Percentiles rank a stretch among this genome's conserved stretches.
Conservation (phyloP, 768 basidiomycete species). For the Mrakia blollopis region DNA sequence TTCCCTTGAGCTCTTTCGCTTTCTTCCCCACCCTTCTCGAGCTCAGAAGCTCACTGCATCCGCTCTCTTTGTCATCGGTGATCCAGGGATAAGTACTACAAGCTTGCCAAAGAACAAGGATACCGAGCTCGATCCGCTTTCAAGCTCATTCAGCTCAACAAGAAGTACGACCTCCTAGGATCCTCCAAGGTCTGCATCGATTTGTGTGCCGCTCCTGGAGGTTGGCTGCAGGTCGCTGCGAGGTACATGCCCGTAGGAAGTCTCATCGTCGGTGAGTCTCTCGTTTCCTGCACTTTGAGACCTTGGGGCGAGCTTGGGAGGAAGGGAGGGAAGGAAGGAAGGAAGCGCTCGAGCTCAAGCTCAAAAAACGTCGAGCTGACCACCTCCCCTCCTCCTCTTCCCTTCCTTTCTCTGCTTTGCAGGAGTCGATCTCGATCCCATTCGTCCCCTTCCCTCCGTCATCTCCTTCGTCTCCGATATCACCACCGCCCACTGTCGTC, state of each 20-base stretch:
- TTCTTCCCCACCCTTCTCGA: not conserved
- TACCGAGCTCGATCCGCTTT: conserved; percentile 95
- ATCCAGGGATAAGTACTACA: conserved; percentile 75
- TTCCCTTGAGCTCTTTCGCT: conserved; percentile 33
- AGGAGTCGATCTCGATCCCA: conserved; percentile 95
- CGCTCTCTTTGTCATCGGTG: conserved; percentile 26
- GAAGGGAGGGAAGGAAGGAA: not conserved
- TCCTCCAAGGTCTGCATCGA: conserved; percentile 82
- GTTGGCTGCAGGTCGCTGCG: conserved; percentile 97
- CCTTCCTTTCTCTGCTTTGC: not conserved
- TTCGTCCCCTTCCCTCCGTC: conserved; percentile 89
- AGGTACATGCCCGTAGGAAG: conserved; percentile 95
- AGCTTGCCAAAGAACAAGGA: conserved; percentile 82
- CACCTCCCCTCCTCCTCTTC: not conserved
- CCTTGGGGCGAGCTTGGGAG: not conserved
- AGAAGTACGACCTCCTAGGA: conserved; percentile 91
- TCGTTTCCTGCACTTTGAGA: not conserved
- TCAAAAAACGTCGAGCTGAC: not conserved
- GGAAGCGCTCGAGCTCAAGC: not conserved
- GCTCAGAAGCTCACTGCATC: not conserved
- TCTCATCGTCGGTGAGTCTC: conserved; percentile 70
- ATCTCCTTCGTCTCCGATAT: conserved; percentile 91
- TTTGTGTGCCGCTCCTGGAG: conserved; percentile 96
- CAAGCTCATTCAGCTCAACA: conserved; percentile 97
- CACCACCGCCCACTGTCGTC: conserved; percentile 84